Evolutionary conservation across 768 basidiomycete genomes (phyloP).

Genomic region (Pulveroboletus ravenelii): DNA sequence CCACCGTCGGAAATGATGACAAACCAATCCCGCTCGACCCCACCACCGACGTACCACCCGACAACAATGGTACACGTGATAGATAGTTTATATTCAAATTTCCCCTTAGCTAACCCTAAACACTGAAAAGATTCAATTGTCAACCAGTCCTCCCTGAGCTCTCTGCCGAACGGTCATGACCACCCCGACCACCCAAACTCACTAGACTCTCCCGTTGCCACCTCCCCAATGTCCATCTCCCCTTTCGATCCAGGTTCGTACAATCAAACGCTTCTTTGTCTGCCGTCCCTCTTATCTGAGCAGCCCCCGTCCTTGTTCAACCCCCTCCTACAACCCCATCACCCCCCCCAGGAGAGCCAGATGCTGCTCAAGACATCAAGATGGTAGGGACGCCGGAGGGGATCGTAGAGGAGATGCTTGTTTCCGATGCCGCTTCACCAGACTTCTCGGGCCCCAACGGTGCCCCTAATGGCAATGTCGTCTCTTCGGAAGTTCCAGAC

Average conservation of each 20-base stretch:
- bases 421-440: conserved; percentile 13
- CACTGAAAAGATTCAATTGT: conserved; percentile 23
- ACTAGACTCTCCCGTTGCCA: conserved; percentile 32
- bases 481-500: conserved; percentile 28
- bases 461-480: conserved; percentile 23
- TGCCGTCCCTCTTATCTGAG: conserved; percentile 26
- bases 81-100: conserved; percentile 28
- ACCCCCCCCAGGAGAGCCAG: conserved; percentile 41
- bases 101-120: conserved; percentile 36
- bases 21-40: conserved; percentile 19
- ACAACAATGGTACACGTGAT: conserved; percentile 40
- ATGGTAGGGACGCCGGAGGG: conserved; percentile 39
- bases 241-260: conserved; percentile 50
- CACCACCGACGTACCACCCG: conserved; percentile 16
- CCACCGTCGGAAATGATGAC: conserved; percentile 28
- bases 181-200: conserved; percentile 54
- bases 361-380: conserved; percentile 50
- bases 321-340: conserved; percentile 45
- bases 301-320: conserved; percentile 42
- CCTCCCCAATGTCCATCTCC: conserved; percentile 39
- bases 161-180: conserved; percentile 64
- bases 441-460: conserved; percentile 1
- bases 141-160: conserved; percentile 31
- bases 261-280: conserved; percentile 12
- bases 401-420: conserved; percentile 12